Percentiles rank a stretch among this genome's conserved stretches.
Evolutionary conservation across 2,329 filamentous ascomycete species (phyloP).

Genomic region (Colletotrichum higginsianum): DNA sequence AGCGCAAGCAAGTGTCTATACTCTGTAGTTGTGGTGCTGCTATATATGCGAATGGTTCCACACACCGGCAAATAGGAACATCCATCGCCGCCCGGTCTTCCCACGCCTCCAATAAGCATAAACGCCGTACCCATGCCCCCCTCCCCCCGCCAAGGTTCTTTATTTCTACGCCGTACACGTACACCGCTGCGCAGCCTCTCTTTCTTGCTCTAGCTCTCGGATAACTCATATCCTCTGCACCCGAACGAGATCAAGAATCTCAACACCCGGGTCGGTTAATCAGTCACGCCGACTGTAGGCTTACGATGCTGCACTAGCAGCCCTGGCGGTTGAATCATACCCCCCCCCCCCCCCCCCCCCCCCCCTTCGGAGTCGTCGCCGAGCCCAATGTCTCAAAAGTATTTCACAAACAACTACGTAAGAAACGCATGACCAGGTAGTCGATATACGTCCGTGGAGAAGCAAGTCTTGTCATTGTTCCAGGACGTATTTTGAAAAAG

Average conservation of each 20-base stretch:
- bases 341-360: not conserved
- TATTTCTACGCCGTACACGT: conserved; percentile 13
- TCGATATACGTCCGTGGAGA: not conserved
- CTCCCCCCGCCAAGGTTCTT: not conserved
- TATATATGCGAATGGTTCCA: not conserved
- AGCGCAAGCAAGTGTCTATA: not conserved
- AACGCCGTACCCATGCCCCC: conserved; percentile 11
- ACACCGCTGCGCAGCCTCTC: conserved; percentile 6
- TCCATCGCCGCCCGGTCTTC: not conserved
- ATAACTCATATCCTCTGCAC: not conserved
- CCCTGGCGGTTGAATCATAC: not conserved
- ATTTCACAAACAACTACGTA: too few relatives aligned
- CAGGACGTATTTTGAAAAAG: too few relatives aligned
- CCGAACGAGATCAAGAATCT: not conserved
- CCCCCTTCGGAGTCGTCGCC: not conserved
- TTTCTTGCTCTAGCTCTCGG: not conserved
- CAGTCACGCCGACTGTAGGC: not conserved
- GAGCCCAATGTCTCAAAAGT: not conserved
- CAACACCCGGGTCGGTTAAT: not conserved
- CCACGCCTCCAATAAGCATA: conserved; percentile 31
- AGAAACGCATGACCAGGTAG: not conserved
- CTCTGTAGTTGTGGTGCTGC: too few relatives aligned
- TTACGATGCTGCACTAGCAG: not conserved
- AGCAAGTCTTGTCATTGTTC: not conserved
- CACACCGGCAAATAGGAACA: not conserved